Evolutionary conservation across 139 green algal genomes (phyloP), one percentile per base, ranked within the genome.

Genomic region (Picochlorum sp.): DNA sequence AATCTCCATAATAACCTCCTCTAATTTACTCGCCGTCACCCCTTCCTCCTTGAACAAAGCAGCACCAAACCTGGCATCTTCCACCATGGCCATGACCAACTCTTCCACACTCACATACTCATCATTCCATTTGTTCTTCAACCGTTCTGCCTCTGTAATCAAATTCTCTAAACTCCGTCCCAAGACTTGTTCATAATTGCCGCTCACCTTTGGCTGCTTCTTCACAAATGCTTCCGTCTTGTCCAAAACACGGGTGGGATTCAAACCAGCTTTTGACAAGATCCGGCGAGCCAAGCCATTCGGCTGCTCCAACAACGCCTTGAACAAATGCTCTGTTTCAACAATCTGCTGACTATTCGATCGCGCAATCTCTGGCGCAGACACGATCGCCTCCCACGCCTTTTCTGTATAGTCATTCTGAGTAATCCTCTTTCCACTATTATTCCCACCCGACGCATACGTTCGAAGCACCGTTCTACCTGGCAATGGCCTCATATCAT

Each of bases 241-340:
- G 6, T 92, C 84, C 61, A 98, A 76, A 65, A 96, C 66, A 9
- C 73, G 56, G 0, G 79, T 87, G 21, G 85, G 68, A 62, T 98
- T 87, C 26, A 68, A 73, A 21, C 87, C 90, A 8, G 91, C 87
- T 75, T 97, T 95, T 62, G 75, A 69, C 9, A 97, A 8, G 54
- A 97, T 86, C 37, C 89, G 76, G 24, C 81, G 66, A 0, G 88
- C 88, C 61, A 98, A 77, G 2, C 91, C 92, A 54, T 96, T 94
- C 44, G 88, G 81, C 80, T 98, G 91, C 84, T 98, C 90, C 68
- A 98, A 79, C 73, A 98, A 73, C 3, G 89, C 88, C 74, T 97
- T 96, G 23, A 96, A 71, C 68, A 98, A 79, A 80, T 98, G 93
- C 82, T 98, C 93, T 20, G 90, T 95, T 80, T 98, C 93, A 28